A percentile compares a stretch with the other conserved stretches of the same genome.
Conservation (phyloP, 2,329 filamentous ascomycete species). For the Pyricularia pennisetigena region DNA sequence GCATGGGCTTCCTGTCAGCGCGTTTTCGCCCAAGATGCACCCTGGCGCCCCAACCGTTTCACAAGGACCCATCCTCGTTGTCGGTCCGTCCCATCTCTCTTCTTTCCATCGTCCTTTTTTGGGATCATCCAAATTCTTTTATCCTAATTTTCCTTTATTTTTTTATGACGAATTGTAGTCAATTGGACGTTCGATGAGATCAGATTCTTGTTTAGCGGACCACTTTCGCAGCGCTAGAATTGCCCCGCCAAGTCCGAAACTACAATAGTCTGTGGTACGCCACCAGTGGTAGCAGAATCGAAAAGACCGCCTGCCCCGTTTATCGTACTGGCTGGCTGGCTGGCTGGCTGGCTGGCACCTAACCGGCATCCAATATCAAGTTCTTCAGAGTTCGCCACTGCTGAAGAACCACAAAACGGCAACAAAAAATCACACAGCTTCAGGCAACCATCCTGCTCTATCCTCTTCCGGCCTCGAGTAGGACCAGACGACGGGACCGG, state of each 20-base stretch:
- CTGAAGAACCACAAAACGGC: neutral
- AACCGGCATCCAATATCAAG: neutral
- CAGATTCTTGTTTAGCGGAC: neutral
- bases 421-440: neutral
- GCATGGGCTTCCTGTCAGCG: neutral
- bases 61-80: neutral
- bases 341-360: neutral
- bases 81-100: neutral
- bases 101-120: neutral
- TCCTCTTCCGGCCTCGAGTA: neutral
- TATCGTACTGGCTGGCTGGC: no score
- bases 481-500: neutral
- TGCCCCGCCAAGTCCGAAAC: neutral
- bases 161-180: neutral
- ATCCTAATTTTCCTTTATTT: neutral
- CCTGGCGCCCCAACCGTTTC: neutral
- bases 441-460: neutral
- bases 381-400: neutral
- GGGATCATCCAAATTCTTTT: neutral
- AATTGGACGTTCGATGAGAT: neutral
- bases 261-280: neutral
- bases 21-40: neutral
- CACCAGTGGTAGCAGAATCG: neutral
- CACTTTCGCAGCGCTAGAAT: neutral
- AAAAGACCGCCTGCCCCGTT: neutral